Percentiles rank a stretch among this genome's conserved stretches.
Evolutionary conservation across 2,329 filamentous ascomycete genomes (phyloP).

Genomic region (Ustulina deusta): DNA sequence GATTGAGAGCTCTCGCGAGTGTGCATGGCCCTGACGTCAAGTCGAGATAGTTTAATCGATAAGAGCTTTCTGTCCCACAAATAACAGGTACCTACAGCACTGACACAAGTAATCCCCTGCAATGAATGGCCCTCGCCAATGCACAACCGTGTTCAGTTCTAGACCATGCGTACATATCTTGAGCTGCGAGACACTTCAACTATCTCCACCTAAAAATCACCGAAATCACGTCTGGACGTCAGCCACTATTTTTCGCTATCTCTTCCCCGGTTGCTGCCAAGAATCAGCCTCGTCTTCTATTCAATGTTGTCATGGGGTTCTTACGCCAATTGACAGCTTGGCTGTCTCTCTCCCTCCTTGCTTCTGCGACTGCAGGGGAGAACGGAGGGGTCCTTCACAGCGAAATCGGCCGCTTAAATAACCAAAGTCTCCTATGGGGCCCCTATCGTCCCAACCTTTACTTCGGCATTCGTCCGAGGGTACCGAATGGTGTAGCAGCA

Average conservation of each 20-base stretch:
- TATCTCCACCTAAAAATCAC: conserved; percentile 7
- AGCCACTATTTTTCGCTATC: not conserved
- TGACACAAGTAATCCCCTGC: conserved; percentile 4
- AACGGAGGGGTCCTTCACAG: conserved; percentile 56
- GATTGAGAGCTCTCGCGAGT: not conserved
- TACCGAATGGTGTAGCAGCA: conserved; percentile 83
- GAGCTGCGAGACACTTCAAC: conserved; percentile 8
- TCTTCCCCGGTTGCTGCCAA: conserved; percentile 3
- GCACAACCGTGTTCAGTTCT: conserved; percentile 48
- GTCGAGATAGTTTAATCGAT: conserved; percentile 39
- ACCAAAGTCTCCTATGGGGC: conserved; percentile 93
- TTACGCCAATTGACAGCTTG: conserved; percentile 49
- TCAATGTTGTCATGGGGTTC: conserved; percentile 50
- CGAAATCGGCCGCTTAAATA: conserved; percentile 69
- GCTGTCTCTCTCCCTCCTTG: conserved; percentile 48
- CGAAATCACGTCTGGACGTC: not conserved
- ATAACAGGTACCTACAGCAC: conserved; percentile 20
- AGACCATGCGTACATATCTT: no score
- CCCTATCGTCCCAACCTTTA: conserved; percentile 95
- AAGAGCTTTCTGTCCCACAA: conserved; percentile 34
- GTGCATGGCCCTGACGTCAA: conserved; percentile 42
- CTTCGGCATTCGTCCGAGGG: conserved; percentile 86
- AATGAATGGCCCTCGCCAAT: conserved; percentile 32
- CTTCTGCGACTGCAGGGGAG: conserved; percentile 47
- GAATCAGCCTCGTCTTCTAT: conserved; percentile 1